A percentile compares a stretch with the other conserved stretches of the same genome.
phyloP scores from a whole-genome alignment of 345 rosid species.

The Dimocarpus longan region DNA sequence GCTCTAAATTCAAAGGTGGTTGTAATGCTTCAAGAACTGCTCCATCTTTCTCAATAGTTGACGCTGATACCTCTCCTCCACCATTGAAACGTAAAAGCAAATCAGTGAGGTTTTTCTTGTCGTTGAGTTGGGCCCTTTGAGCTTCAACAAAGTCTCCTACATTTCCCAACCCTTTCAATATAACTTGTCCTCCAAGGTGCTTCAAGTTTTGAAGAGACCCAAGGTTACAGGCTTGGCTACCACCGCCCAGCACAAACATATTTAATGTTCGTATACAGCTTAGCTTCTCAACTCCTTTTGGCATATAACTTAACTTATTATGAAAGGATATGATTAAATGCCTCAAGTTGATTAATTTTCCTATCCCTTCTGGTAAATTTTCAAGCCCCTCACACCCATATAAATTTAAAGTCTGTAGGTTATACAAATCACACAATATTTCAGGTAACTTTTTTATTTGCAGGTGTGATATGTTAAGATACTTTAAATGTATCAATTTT shows the following conservation, averaged over 20 bases:
- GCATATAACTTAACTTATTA: not conserved
- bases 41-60: too few species aligned
- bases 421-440: too few species aligned
- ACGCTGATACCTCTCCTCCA: too few species aligned
- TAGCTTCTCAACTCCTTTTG: not conserved
- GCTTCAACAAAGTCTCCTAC: not conserved
- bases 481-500: not conserved
- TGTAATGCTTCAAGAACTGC: too few species aligned
- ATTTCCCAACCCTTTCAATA: not conserved
- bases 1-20: too few species aligned
- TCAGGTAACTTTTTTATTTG: not conserved
- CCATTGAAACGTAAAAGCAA: not conserved
- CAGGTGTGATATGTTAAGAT: not conserved
- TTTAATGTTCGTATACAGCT: not conserved
- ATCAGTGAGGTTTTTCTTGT: not conserved
- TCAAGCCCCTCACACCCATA: rapidly evolving
- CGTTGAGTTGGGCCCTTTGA: not conserved
- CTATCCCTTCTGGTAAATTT: too few species aligned
- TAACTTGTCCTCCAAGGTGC: not conserved
- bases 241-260: not conserved
- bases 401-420: too few species aligned
- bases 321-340: not conserved
- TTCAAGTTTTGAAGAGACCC: not conserved
- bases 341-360: not conserved
- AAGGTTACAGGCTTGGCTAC: not conserved